Evolutionary conservation across 495 filamentous ascomycete genomes (phyloP), one percentile per base, ranked within the genome.

Genomic region (Lophium mytilinum): DNA sequence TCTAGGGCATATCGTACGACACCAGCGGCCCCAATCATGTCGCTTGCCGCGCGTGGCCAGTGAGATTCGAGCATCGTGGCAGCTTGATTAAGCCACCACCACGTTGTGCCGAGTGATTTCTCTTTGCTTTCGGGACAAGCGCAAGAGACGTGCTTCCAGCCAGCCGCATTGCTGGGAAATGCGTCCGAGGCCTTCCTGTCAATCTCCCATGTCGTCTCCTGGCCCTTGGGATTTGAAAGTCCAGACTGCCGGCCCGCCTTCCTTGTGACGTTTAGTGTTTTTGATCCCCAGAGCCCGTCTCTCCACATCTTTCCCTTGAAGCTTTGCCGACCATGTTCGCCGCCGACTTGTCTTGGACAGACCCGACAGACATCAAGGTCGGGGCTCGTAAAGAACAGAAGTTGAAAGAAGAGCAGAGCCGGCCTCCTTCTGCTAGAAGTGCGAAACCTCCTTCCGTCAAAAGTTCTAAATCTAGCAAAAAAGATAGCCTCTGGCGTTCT

Each of bases 271-370:
- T 30, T 30, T 6, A 6, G 3, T 30, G 21, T 8, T 41, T 41
- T 47, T 47, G 43, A 48, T 21, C 15, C 14, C 14, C 45, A 48
- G 10, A 24, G 45, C 45, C 18, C 21, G 21, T 21, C 18, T 24
- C 45, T 5, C 18, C 36, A 11, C 6, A 3, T 21, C 36, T 17
- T 37, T 35, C 36, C 18, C 42, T 39, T 41, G n/a, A 36, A 21
- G 14, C 35, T 50, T 50, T 24, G 17, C 18, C 46, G 15, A 58
- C 4, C 40, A 67, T 67, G 64, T 67, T 67, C 33, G 33, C 61
- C n/a, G 61, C 61, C 14, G 64, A 67, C 47, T 41, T 67, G 34
- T 58, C 57, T 12, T 67, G 64, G 64, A 37, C 34, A 2, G 57
- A 64, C n/a, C 53, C 52, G 6, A 53, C 48, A n/a, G 43, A 46